A percentile compares a stretch with the other conserved stretches of the same genome.
phyloP scores from a whole-genome alignment of 1,284 basidiomycete species.

The Cutaneotrichosporon daszewskae region DNA sequence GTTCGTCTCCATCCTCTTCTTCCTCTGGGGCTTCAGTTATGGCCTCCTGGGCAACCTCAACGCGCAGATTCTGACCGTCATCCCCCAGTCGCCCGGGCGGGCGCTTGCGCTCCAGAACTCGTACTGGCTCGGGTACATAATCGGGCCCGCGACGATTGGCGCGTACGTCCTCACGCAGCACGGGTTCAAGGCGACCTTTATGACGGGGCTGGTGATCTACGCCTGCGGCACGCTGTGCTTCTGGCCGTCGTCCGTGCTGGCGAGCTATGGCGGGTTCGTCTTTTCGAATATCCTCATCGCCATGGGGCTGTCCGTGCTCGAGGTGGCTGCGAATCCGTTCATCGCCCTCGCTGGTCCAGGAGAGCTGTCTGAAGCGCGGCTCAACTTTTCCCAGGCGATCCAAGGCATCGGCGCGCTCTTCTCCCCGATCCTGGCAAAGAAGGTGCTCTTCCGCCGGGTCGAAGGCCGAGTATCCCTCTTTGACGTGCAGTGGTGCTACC shows the following conservation, averaged over 20 bases:
- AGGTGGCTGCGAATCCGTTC: slow-evolving; percentile 46
- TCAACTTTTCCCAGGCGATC: slow-evolving; percentile 45
- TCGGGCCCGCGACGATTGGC: slow-evolving; percentile 34
- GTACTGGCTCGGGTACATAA: slow-evolving; percentile 42
- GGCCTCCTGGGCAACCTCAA: slow-evolving; percentile 44
- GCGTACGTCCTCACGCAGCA: slow-evolving; percentile 32
- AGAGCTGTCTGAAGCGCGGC: slow-evolving; percentile 36
- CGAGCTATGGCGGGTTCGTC: slow-evolving; percentile 41
- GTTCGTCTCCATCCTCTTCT: slow-evolving; percentile 43
- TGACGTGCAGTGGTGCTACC: slow-evolving; percentile 46
- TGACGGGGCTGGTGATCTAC: slow-evolving; percentile 42
- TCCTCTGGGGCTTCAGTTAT: slow-evolving; percentile 46
- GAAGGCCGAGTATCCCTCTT: slow-evolving; percentile 27
- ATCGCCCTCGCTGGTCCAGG: slow-evolving; percentile 46
- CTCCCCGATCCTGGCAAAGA: slow-evolving; percentile 37
- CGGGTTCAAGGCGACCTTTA: slow-evolving; percentile 46
- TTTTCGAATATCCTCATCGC: slow-evolving; percentile 44
- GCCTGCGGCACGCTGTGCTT: slow-evolving; percentile 42
- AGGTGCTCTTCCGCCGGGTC: slow-evolving; percentile 33
- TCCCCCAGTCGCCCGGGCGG: slow-evolving; percentile 21
- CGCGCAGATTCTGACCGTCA: slow-evolving; percentile 29
- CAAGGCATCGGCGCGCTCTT: slow-evolving; percentile 39
- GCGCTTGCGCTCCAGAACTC: slow-evolving; percentile 36
- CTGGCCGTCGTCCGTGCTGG: slow-evolving; percentile 44
- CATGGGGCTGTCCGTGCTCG: slow-evolving; percentile 37